These are phyloP conservation scores for Vaccinium myrtillus DNA, from an alignment of 148 eudicot genomes.

Conservation along the genomic window DNA sequence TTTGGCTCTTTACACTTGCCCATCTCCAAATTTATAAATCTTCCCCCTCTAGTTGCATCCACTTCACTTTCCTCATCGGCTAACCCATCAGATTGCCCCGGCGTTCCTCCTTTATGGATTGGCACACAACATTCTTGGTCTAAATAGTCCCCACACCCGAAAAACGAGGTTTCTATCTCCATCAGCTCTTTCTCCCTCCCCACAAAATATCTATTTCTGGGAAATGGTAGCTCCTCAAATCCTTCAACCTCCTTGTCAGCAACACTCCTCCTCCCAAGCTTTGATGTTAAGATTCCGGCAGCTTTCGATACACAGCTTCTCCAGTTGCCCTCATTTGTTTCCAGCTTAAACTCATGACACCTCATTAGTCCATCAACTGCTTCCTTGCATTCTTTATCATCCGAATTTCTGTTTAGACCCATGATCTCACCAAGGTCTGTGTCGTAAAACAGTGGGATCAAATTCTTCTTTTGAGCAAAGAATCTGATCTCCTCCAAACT, in stretches of 20 bases:
- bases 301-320: conserved; percentile 65
- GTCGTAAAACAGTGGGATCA: conserved; percentile 78
- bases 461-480: conserved; percentile 80
- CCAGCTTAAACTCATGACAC: conserved; percentile 58
- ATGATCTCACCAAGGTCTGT: conserved; percentile 39
- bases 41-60: conserved; percentile 42
- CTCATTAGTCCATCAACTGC: conserved; percentile 61
- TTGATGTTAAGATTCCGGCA: conserved; percentile 49
- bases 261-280: conserved; percentile 76
- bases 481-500: conserved; percentile 75
- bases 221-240: conserved; percentile 62
- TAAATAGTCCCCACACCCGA: conserved; percentile 48
- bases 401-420: conserved; percentile 28
- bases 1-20: conserved; percentile 53
- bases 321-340: conserved; percentile 65
- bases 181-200: conserved; percentile 70
- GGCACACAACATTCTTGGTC: conserved; percentile 33
- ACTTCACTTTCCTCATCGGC: conserved; percentile 71
- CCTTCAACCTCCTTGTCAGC: conserved; percentile 47
- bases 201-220: conserved; percentile 56
- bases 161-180: conserved; percentile 66
- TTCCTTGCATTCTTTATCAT: conserved; percentile 62
- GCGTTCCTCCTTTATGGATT: conserved; percentile 38
- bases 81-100: conserved; percentile 62
- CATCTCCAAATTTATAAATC: conserved; percentile 57